A percentile compares a stretch with the other conserved stretches of the same genome.
These are phyloP conservation scores for Zygnema circumcarinatum DNA, from an alignment of 139 green algal genomes.

Conservation along the genomic window DNA sequence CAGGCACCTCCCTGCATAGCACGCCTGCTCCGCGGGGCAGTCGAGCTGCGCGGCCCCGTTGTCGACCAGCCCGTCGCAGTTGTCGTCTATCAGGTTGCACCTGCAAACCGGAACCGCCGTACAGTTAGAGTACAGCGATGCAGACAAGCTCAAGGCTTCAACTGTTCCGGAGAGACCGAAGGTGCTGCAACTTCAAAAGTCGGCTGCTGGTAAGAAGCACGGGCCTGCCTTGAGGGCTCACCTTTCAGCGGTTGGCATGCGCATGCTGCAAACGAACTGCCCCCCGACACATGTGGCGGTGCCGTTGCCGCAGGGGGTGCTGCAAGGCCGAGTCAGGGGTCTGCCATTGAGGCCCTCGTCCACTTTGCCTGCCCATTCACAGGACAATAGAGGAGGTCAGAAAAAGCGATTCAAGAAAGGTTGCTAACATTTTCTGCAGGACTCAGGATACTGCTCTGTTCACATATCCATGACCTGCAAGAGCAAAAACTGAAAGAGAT, in stretches of 20 bases:
- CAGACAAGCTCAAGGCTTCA: neutral
- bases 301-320: conserved; percentile 12
- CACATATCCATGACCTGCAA: neutral
- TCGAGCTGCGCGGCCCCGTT: conserved; percentile 1
- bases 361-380: conserved; percentile 32
- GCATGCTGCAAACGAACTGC: conserved; percentile 5
- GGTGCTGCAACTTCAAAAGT: neutral
- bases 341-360: conserved; percentile 7
- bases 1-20: conserved; percentile 24
- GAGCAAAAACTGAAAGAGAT: neutral
- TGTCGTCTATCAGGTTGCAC: conserved; percentile 31
- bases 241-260: neutral
- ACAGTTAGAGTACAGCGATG: neutral
- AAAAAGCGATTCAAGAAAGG: too few relatives aligned
- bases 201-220: too few relatives aligned
- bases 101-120: too few relatives aligned
- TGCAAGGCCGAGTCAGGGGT: conserved; percentile 22
- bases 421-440: too few relatives aligned
- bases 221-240: conserved; percentile 11
- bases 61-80: conserved; percentile 47
- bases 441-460: too few relatives aligned
- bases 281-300: conserved; percentile 25
- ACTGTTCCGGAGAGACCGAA: neutral
- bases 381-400: too few relatives aligned
- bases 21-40: conserved; percentile 6